Percentiles rank a stretch among this genome's conserved stretches.
Evolutionary conservation across 1,284 basidiomycete genomes (phyloP).

Genomic region (Coniophora puteana): DNA sequence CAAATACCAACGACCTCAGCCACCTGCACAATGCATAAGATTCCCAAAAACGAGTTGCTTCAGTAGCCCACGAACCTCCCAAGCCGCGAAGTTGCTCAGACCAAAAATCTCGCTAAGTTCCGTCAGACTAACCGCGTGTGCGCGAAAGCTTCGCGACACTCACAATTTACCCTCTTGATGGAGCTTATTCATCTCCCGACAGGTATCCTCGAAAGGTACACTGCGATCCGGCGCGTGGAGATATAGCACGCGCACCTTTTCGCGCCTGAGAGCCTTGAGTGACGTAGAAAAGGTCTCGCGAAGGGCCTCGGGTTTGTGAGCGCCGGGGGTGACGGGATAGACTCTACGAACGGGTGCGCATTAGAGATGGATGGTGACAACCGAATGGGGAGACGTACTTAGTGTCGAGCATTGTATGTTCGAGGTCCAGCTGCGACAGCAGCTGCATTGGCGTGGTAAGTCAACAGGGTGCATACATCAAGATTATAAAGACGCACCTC

Average conservation of each 20-base stretch:
- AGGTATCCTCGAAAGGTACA: conserved; percentile 45
- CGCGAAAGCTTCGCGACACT: conserved; percentile 4
- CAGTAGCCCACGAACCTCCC: conserved; percentile 18
- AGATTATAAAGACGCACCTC: conserved; percentile 25
- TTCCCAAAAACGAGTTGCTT: neutral
- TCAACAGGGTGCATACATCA: neutral
- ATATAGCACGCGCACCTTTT: conserved; percentile 40
- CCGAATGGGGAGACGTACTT: conserved; percentile 30
- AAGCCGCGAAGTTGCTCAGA: conserved; percentile 25
- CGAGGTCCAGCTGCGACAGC: conserved; percentile 41
- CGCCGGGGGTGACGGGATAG: conserved; percentile 29
- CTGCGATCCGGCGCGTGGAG: conserved; percentile 49
- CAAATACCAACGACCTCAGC: conserved; percentile 53
- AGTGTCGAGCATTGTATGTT: conserved; percentile 43
- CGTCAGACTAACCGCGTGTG: neutral
- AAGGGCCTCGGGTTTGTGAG: conserved; percentile 29
- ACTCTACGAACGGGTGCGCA: conserved; percentile 19
- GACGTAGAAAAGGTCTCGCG: conserved; percentile 30
- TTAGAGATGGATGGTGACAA: conserved; percentile 1
- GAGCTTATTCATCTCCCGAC: conserved; percentile 44
- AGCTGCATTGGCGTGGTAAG: conserved; percentile 21
- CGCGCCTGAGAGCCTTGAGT: conserved; percentile 24
- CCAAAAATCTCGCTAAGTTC: conserved; percentile 23
- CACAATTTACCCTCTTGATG: conserved; percentile 35
- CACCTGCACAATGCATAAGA: conserved; percentile 31